Percentiles rank a stretch among this genome's conserved stretches.
Evolutionary conservation across 306 rosid genomes (phyloP).

Genomic region (Pterocarpus macrocarpus): DNA sequence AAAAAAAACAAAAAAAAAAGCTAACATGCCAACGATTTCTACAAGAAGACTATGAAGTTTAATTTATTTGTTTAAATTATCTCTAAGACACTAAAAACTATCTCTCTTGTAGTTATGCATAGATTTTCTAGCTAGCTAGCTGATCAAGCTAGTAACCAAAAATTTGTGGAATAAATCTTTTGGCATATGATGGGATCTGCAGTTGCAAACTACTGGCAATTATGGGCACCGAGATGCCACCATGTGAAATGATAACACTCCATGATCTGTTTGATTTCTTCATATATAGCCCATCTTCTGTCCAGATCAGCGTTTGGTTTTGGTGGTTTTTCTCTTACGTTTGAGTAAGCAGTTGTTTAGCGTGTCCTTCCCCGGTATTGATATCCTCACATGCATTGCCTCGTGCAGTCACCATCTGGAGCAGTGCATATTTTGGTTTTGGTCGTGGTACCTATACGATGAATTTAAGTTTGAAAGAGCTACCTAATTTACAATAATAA

Average conservation of each 20-base stretch:
- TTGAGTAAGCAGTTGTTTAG: not conserved
- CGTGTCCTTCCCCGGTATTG: not conserved
- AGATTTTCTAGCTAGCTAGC: not conserved
- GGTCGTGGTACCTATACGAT: not conserved
- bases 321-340: constrained; percentile 2
- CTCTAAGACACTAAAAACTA: not conserved
- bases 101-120: constrained; percentile 7
- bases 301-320: not conserved
- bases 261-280: not conserved
- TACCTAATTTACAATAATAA: constrained; percentile 1
- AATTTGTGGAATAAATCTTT: not conserved
- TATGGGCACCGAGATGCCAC: constrained; percentile 21
- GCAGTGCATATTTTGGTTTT: not conserved
- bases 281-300: not conserved
- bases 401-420: constrained; percentile 29
- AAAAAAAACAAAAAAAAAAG: too few species aligned
- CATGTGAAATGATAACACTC: constrained; percentile 3
- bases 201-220: not conserved
- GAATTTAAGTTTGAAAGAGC: not conserved
- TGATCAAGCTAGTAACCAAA: constrained; percentile 15
- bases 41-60: not conserved
- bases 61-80: constrained; percentile 28
- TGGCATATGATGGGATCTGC: constrained; percentile 19
- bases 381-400: constrained; percentile 40
- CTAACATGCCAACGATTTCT: too few species aligned